Conservation (phyloP, 306 rosid genomes). For the Citrullus colocynthis region DNA sequence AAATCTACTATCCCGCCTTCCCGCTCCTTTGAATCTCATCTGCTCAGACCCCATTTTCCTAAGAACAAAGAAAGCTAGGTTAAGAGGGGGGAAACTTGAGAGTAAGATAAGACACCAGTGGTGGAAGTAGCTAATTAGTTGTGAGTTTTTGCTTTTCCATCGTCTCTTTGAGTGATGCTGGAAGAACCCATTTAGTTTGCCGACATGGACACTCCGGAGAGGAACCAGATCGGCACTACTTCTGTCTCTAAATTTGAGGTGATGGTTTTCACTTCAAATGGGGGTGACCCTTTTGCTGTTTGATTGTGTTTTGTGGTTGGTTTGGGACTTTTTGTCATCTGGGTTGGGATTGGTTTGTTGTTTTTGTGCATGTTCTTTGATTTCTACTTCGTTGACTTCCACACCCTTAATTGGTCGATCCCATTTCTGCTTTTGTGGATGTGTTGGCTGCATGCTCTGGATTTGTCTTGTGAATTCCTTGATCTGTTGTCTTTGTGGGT, state of each 20-base stretch:
- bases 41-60: constrained; percentile 7
- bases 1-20: constrained; percentile 39
- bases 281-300: neutral
- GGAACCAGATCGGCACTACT: constrained; percentile 57
- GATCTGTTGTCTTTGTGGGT: constrained; percentile 3
- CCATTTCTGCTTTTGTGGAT: neutral
- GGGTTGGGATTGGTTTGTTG: neutral
- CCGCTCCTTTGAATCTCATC: constrained; percentile 41
- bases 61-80: constrained; percentile 10
- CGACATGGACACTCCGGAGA: constrained; percentile 80
- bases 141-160: neutral
- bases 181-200: neutral
- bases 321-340: neutral
- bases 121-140: neutral
- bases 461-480: constrained; percentile 3
- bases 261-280: neutral
- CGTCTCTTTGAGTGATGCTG: neutral
- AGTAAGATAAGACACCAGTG: neutral
- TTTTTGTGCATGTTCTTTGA: constrained; percentile 4
- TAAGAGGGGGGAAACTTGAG: constrained; percentile 9
- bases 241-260: constrained; percentile 56
- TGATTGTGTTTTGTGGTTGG: neutral
- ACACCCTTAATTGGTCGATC: neutral
- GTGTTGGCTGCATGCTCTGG: constrained; percentile 15
- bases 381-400: neutral